A percentile compares a stretch with the other conserved stretches of the same genome.
Evolutionary conservation across 352 stramenopile species (phyloP).

Genomic region (Phytophthora colocasiae): DNA sequence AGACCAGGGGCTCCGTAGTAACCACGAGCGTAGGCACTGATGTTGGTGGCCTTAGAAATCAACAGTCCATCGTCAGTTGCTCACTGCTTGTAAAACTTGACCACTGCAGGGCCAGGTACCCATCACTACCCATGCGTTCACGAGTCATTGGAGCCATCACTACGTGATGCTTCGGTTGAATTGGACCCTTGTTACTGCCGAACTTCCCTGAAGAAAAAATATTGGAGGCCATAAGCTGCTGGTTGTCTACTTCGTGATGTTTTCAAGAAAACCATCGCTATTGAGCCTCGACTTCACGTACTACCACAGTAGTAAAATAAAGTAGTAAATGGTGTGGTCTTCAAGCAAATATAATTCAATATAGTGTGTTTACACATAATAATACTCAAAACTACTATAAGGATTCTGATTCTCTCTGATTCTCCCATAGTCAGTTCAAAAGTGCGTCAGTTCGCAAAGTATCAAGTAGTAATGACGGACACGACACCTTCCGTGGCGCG

Average conservation of each 20-base stretch:
- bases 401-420: too few species aligned
- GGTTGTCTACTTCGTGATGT: slow-evolving; percentile 2
- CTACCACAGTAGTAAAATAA: too few species aligned
- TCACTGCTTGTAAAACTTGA: slow-evolving; percentile 67
- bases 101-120: slow-evolving; percentile 44
- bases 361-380: too few species aligned
- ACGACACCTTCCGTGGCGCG: slow-evolving; percentile 45
- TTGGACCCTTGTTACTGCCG: slow-evolving; percentile 39
- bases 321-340: too few species aligned
- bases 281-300: too few species aligned
- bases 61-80: slow-evolving; percentile 64
- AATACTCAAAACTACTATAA: too few species aligned
- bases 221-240: slow-evolving; percentile 33
- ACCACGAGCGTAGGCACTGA: slow-evolving; percentile 46
- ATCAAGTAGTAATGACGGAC: slow-evolving; percentile 33
- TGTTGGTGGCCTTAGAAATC: slow-evolving; percentile 68
- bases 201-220: slow-evolving; percentile 60
- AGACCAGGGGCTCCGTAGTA: slow-evolving; percentile 64
- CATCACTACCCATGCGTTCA: slow-evolving; percentile 41
- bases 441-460: slow-evolving; percentile 31
- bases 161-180: slow-evolving; percentile 61
- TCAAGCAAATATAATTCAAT: too few species aligned
- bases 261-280: too few species aligned
- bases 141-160: slow-evolving; percentile 75
- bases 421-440: slow-evolving; percentile 14